phyloP scores from a whole-genome alignment of 2,329 filamentous ascomycete species.

The Aureobasidium sp. region DNA sequence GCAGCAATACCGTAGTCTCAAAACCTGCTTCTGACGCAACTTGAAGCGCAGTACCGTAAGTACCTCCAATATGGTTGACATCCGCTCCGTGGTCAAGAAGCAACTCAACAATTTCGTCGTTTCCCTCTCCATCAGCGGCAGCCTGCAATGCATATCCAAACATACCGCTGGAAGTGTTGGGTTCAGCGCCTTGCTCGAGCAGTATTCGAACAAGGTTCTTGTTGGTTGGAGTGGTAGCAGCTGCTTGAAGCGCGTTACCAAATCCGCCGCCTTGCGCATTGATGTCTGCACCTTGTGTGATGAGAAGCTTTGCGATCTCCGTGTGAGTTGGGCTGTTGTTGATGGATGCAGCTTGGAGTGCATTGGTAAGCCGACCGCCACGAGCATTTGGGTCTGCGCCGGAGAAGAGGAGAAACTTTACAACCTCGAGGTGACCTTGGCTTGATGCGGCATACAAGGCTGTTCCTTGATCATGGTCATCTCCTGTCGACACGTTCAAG shows the following conservation, averaged over 20 bases:
- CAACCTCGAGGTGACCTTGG: background rate
- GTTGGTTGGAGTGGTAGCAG: background rate
- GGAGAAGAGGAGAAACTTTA: background rate
- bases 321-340: background rate
- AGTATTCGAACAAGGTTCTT: slow-evolving; percentile 12
- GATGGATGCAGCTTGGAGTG: background rate
- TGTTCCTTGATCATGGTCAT: background rate
- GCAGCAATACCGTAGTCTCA: background rate
- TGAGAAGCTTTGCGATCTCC: background rate
- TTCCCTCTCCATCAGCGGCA: background rate
- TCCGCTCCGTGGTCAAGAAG: slow-evolving; percentile 25
- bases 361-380: background rate
- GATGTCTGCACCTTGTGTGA: background rate
- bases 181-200: slow-evolving; percentile 13
- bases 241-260: background rate
- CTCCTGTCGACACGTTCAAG: background rate
- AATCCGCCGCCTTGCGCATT: background rate
- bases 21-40: slow-evolving; percentile 21
- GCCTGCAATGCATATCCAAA: background rate
- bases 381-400: background rate
- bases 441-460: background rate
- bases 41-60: slow-evolving; percentile 22
- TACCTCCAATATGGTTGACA: slow-evolving; percentile 20
- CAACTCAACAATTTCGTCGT: slow-evolving; percentile 11
- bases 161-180: slow-evolving; percentile 1